phyloP scores from a whole-genome alignment of 2,329 filamentous ascomycete species.

The Fusarium redolens region DNA sequence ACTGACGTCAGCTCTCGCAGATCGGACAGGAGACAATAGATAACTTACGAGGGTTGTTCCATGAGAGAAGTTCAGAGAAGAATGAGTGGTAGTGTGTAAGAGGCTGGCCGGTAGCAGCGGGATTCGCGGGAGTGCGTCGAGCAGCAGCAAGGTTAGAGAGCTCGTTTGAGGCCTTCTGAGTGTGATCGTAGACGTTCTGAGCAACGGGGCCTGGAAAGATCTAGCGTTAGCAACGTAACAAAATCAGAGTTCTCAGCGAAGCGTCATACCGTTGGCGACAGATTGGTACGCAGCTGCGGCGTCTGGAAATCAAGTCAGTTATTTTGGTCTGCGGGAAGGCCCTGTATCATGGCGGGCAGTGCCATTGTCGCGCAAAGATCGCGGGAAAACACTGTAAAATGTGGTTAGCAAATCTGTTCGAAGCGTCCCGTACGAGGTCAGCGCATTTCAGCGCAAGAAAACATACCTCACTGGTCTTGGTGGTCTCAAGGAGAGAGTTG shows the following conservation, averaged over 20 bases:
- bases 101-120: conserved; percentile 70
- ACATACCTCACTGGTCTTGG: conserved; percentile 67
- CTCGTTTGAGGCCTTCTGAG: conserved; percentile 65
- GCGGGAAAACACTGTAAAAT: conserved; percentile 24
- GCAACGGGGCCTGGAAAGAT: conserved; percentile 65
- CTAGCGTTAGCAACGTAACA: conserved; percentile 23
- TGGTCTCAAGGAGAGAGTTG: conserved; percentile 56
- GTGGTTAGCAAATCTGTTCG: conserved; percentile 39
- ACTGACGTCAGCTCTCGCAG: conserved; percentile 28
- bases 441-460: conserved; percentile 29
- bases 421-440: conserved; percentile 19
- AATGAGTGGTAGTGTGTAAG: conserved; percentile 78
- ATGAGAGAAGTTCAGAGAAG: conserved; percentile 76
- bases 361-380: conserved; percentile 5
- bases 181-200: conserved; percentile 67
- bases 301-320: conserved; percentile 55
- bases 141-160: conserved; percentile 68
- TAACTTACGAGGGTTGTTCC: conserved; percentile 73
- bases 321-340: neutral
- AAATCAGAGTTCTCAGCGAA: conserved; percentile 22
- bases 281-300: conserved; percentile 61
- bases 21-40: neutral
- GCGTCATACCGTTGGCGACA: conserved; percentile 58
- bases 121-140: conserved; percentile 64
- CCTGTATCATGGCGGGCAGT: neutral